phyloP scores from a whole-genome alignment of 306 rosid species.

The Vicia sativa region DNA sequence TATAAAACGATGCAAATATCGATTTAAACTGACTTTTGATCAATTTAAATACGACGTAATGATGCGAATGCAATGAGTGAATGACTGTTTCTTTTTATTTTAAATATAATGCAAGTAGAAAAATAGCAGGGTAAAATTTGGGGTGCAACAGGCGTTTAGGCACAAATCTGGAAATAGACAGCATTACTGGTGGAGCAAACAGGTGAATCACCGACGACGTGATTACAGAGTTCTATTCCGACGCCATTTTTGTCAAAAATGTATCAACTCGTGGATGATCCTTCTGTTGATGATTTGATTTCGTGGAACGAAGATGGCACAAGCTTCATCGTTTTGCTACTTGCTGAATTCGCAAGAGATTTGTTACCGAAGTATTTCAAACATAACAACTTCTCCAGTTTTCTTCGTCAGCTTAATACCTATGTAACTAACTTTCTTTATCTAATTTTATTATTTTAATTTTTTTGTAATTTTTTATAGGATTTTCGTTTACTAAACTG shows the following conservation, averaged over 20 bases:
- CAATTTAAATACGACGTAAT: no score
- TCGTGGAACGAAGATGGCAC: constrained; percentile 95
- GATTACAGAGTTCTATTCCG: constrained; percentile 82
- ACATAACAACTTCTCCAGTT: constrained; percentile 94
- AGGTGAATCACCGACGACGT: constrained; percentile 61
- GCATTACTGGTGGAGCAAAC: constrained; percentile 71
- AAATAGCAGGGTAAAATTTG: no score
- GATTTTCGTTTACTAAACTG: constrained; percentile 11
- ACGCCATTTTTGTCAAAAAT: constrained; percentile 94
- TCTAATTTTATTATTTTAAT: background rate
- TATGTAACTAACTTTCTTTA: constrained; percentile 50
- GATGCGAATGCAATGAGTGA: no score
- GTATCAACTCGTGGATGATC: constrained; percentile 84
- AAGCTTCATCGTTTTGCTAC: constrained; percentile 83
- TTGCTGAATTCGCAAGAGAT: constrained; percentile 97
- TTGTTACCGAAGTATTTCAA: constrained; percentile 90
- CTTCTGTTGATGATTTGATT: constrained; percentile 71
- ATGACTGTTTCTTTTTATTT: no score
- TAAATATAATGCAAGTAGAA: no score
- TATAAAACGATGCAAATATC: no score
- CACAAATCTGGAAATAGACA: constrained; percentile 53
- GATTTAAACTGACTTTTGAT: no score
- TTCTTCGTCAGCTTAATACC: constrained; percentile 96
- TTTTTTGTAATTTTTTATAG: no score
- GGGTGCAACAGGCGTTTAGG: background rate